Base-by-base conservation (phyloP, 441 rosid genomes). In the Croton laevigatus region DNA sequence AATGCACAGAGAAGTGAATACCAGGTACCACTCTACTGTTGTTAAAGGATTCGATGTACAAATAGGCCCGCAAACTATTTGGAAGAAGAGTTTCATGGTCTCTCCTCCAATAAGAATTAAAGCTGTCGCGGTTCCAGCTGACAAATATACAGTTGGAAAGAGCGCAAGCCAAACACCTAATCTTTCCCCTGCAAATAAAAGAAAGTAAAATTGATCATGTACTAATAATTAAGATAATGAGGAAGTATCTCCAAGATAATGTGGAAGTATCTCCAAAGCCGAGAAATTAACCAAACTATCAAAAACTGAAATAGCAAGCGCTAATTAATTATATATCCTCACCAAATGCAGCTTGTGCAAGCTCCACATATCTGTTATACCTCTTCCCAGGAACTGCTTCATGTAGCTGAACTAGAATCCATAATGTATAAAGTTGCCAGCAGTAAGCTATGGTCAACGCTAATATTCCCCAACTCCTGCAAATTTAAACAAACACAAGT, bases 271-370 rank as follows among this genome's bases (percentile, higher is more conserved):
- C 32, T 27, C 32, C 8, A 14, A 58, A 17, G 44, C 17, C 66
- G 6, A 46, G 16, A 37, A 48, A 17, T 8, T 27, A n/a, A 13
- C 44, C 63, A 45, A 42, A 52, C 6, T 22, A 40, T 53, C 38
- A 69, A 9, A 40, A 27, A 17, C 32, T 8, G 46, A 36, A 64
- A 45, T 12, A 19, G 37, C 22, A 6, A 69, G 44, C 17, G 37
- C 32, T 1, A 27, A 27, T 68, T 34, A 32, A 59, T 3, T 57
- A 40, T 51, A 65, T 54, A 27, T 44, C 38, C 87, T 86, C 79
- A 94, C 98, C 98, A 64, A 94, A 94, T 64, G 98, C 97, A 66
- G 98, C 97, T 76, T 90, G 94, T 46, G 97, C 97, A 66, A 94
- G 97, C 76, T 94, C 97, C 42, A 94, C 97, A 51, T 91, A 94